phyloP scores from a whole-genome alignment of 305 asterid genomes.

The Solanum chacoense region DNA sequence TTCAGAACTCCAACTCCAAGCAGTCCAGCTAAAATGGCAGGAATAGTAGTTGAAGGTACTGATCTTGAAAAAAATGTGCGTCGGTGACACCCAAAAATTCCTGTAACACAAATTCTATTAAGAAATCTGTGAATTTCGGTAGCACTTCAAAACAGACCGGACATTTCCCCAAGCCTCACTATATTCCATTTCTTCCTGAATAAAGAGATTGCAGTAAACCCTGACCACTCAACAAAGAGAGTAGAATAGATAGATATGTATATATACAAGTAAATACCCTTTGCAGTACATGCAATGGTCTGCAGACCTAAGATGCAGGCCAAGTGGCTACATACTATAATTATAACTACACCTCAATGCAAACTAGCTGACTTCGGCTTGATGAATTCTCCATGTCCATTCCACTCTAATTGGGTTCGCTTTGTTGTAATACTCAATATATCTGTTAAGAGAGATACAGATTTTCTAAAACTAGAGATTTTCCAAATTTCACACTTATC shows the following conservation, averaged over 20 bases:
- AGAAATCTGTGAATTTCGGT: background rate
- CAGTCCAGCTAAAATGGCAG: constrained; percentile 53
- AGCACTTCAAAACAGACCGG: background rate
- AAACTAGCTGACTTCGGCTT: background rate
- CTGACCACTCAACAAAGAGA: background rate
- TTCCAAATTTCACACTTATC: background rate
- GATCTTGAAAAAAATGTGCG: constrained; percentile 8
- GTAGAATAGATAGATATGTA: background rate
- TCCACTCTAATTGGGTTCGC: background rate
- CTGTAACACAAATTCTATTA: constrained; percentile 18
- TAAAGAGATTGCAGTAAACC: background rate
- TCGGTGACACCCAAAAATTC: constrained; percentile 22
- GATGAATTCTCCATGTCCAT: background rate
- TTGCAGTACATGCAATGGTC: background rate
- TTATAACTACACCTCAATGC: background rate
- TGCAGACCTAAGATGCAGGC: background rate
- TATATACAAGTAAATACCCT: background rate
- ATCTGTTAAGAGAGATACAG: background rate
- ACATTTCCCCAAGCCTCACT: background rate
- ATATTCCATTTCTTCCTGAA: background rate
- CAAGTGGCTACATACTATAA: background rate
- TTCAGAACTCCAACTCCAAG: constrained; percentile 57
- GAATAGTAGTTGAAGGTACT: constrained; percentile 15
- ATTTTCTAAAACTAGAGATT: background rate
- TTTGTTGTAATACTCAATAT: background rate